Percentiles rank a stretch among this genome's conserved stretches.
Conservation (phyloP, 805 yeast genomes). For the Kodamaea fukazawae region DNA sequence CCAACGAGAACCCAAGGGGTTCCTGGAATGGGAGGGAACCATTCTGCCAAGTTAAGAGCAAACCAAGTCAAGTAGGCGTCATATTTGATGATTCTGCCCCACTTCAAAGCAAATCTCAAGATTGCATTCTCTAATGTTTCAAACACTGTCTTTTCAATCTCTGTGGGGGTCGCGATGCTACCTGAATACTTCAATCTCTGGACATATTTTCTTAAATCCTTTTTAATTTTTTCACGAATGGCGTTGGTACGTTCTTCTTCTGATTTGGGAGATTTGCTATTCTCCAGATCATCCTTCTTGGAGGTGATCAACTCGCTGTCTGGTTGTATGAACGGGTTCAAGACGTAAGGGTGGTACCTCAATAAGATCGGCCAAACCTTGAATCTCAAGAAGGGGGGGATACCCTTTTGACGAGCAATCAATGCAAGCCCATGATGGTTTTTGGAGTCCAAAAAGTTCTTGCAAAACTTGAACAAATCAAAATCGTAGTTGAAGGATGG, state of each 20-base stretch:
- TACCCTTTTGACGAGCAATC: slow-evolving; percentile 77
- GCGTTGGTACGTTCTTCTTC: slow-evolving; percentile 16
- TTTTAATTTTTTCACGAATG: slow-evolving; percentile 39
- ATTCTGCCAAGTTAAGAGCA: slow-evolving; percentile 83
- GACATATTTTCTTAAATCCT: slow-evolving; percentile 62
- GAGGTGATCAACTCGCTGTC: slow-evolving; percentile 39
- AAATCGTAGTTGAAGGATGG: slow-evolving; percentile 35
- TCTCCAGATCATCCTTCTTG: slow-evolving; percentile 9
- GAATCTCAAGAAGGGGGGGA: slow-evolving; percentile 78
- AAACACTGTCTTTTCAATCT: slow-evolving; percentile 52
- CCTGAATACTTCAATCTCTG: slow-evolving; percentile 39
- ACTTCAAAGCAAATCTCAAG: slow-evolving; percentile 61
- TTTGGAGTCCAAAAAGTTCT: slow-evolving; percentile 51
- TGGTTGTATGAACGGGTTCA: slow-evolving; percentile 68
- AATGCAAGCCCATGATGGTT: slow-evolving; percentile 76
- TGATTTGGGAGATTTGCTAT: neutral
- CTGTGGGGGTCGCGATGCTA: slow-evolving; percentile 27
- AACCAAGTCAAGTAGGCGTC: slow-evolving; percentile 85
- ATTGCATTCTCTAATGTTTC: slow-evolving; percentile 59
- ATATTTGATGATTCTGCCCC: slow-evolving; percentile 76
- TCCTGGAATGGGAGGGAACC: slow-evolving; percentile 68
- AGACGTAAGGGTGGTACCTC: slow-evolving; percentile 81
- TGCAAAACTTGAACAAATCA: slow-evolving; percentile 53
- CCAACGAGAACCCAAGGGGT: slow-evolving; percentile 57
- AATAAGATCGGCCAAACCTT: slow-evolving; percentile 82